Conservation (phyloP, 2,329 filamentous ascomycete genomes). For the Venturia carpophila region DNA sequence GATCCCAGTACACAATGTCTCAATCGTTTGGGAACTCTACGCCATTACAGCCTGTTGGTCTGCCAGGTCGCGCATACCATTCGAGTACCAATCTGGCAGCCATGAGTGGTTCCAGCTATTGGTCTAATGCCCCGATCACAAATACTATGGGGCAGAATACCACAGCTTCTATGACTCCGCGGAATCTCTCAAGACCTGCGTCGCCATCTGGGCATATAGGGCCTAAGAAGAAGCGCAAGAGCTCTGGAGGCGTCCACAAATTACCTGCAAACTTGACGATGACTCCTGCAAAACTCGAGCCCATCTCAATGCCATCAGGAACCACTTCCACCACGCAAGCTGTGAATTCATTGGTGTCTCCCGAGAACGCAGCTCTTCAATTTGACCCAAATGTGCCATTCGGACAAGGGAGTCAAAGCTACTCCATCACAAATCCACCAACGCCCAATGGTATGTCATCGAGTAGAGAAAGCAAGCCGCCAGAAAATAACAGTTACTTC, state of each 20-base stretch:
- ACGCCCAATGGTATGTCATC: constrained; percentile 56
- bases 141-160: constrained; percentile 25
- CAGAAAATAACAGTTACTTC: constrained; percentile 51
- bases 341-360: constrained; percentile 15
- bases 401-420: constrained; percentile 25
- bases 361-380: constrained; percentile 18
- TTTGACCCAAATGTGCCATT: constrained; percentile 13
- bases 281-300: constrained; percentile 52
- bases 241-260: constrained; percentile 45
- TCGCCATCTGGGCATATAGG: constrained; percentile 60
- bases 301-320: constrained; percentile 16
- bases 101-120: constrained; percentile 11
- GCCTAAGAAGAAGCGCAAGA: constrained; percentile 78
- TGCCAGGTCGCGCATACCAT: constrained; percentile 18
- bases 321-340: constrained; percentile 7
- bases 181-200: constrained; percentile 61
- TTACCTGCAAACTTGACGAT: constrained; percentile 69
- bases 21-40: constrained; percentile 31
- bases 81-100: constrained; percentile 15
- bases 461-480: constrained; percentile 42
- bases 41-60: constrained; percentile 22
- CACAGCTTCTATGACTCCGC: constrained; percentile 47
- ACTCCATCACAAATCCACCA: constrained; percentile 53
- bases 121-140: neutral
- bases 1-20: constrained; percentile 52